A percentile compares a stretch with the other conserved stretches of the same genome.
These are phyloP conservation scores for Calonectria crousiana DNA, from an alignment of 2,329 filamentous ascomycete genomes.

Conservation along the genomic window DNA sequence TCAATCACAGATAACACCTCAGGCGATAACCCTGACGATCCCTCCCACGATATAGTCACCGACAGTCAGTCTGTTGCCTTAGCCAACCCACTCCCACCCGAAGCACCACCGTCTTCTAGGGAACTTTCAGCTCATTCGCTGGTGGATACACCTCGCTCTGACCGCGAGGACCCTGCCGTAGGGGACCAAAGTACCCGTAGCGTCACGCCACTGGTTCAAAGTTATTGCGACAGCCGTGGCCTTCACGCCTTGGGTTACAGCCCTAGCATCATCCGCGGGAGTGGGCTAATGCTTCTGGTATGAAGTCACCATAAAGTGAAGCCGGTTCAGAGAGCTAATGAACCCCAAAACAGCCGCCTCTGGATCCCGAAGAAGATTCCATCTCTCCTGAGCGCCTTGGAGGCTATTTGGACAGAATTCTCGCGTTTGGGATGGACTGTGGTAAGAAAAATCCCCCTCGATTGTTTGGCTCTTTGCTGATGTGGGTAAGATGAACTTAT, in stretches of 20 bases:
- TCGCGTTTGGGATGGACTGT: background rate
- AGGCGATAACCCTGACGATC: background rate
- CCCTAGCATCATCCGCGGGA: background rate
- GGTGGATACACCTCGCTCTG: too few species aligned
- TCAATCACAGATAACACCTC: background rate
- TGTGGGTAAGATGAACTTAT: background rate
- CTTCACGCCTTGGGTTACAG: background rate
- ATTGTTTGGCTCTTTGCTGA: background rate
- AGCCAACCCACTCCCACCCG: too few species aligned
- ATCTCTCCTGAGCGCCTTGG: too few species aligned
- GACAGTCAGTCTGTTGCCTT: too few species aligned
- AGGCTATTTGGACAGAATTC: background rate
- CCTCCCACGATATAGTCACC: too few species aligned
- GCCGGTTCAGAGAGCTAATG: background rate
- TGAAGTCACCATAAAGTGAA: background rate
- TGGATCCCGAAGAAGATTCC: too few species aligned
- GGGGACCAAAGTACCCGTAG: too few species aligned
- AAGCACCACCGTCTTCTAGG: too few species aligned
- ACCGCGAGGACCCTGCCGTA: too few species aligned
- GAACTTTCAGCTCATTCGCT: background rate
- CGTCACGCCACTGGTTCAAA: background rate
- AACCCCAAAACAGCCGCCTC: background rate
- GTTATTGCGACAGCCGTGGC: background rate
- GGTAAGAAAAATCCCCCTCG: background rate
- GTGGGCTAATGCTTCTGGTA: background rate